Base-by-base conservation (phyloP, 306 rosid species). In the Quercus agrifolia region DNA sequence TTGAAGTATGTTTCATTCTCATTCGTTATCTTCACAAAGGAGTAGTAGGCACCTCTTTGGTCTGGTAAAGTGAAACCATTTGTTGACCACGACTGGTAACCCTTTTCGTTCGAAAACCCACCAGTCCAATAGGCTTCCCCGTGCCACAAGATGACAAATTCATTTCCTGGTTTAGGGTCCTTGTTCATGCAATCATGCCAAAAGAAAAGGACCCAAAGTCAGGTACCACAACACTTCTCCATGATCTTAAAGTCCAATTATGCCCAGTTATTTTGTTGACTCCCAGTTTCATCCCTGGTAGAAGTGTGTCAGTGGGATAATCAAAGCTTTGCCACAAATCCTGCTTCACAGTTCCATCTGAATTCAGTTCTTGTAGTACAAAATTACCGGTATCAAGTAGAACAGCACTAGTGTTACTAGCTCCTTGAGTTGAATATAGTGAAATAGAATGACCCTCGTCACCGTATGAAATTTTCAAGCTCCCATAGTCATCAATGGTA, bases 271-370 rank as follows among this genome's bases (percentile, higher is more conserved):
- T 70, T 21, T 58, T 73, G 44, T 75, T 64, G 20, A 79, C 25
- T 17, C 86, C 83, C 49, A 79, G 41, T 46, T 83, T 83, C 86
- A 79, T 83, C 23, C 67, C 72, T 20, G 83, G 77, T 5, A 79
- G 56, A 59, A 83, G 83, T 23, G 77, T 83, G 19, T 78, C 83
- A 6, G 80, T 78, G 8, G 83, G 83, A 62, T 74, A 56, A 52
- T 83, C 83, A 59, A 78, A 78, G 77, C 83, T 83, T 33, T 83
- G 77, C 86, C 86, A 83, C 70, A 79, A 35, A 2, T 66, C 77
- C 52, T 27, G 64, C 76, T 56, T 69, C 5, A 58, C 31, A 6
- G 73, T 54, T 12, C 78, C 86, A 62, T 70, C 74, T n/a, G 66
- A 35, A n/a, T 67, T 80, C 27, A 73, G 41, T 55, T 73, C 80